phyloP scores from a whole-genome alignment of 2,329 filamentous ascomycete genomes.

The Pseudocercospora fuligena region DNA sequence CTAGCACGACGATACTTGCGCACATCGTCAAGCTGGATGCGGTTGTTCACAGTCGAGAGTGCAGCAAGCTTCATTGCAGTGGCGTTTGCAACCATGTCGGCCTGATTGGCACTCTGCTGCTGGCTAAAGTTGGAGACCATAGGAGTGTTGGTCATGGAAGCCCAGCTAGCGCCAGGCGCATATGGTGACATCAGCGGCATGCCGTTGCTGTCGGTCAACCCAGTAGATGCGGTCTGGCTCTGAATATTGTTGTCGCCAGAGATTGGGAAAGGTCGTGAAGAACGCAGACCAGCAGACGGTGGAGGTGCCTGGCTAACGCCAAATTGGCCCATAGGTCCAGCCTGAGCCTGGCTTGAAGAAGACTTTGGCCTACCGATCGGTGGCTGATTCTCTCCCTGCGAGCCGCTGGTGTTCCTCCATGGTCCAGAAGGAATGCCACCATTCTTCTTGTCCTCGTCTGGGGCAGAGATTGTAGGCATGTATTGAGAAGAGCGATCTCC shows the following conservation, averaged over 20 bases:
- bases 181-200: slow-evolving; percentile 82
- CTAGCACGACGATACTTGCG: slow-evolving; percentile 92
- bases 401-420: slow-evolving; percentile 66
- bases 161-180: slow-evolving; percentile 88
- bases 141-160: slow-evolving; percentile 96
- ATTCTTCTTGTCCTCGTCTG: slow-evolving; percentile 67
- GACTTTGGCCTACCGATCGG: slow-evolving; percentile 73
- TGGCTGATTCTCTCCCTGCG: slow-evolving; percentile 53
- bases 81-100: slow-evolving; percentile 97
- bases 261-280: slow-evolving; percentile 73
- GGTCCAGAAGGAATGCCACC: slow-evolving; percentile 73
- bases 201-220: slow-evolving; percentile 59
- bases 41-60: slow-evolving; percentile 96
- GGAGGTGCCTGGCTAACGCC: slow-evolving; percentile 71
- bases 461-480: slow-evolving; percentile 72
- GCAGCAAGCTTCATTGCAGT: slow-evolving; percentile 99
- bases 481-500: slow-evolving; percentile 74
- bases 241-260: slow-evolving; percentile 74
- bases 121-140: slow-evolving; percentile 83
- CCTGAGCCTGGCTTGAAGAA: slow-evolving; percentile 70
- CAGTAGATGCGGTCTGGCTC: slow-evolving; percentile 65
- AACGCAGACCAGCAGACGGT: slow-evolving; percentile 75
- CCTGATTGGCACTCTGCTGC: slow-evolving; percentile 68
- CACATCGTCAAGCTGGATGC: slow-evolving; percentile 94
- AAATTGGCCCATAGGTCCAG: slow-evolving; percentile 85